Conservation (phyloP, 2,329 filamentous ascomycete genomes). For the Metarhizium anisopliae region DNA sequence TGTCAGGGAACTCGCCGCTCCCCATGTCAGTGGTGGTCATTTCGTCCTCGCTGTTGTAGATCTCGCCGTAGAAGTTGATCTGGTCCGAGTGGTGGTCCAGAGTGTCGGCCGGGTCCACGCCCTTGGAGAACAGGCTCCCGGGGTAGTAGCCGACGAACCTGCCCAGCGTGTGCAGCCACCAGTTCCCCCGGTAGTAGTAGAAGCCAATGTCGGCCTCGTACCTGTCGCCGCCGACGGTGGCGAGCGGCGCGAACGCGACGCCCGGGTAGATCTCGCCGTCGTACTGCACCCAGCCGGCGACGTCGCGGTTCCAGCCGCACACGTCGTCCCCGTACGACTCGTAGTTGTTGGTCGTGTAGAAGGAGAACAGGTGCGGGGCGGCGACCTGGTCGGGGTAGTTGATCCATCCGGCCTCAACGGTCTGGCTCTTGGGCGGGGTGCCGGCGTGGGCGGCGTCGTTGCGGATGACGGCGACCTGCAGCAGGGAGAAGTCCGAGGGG, state of each 20-base stretch:
- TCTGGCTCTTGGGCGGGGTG: constrained; percentile 8
- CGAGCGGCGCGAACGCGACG: constrained; percentile 8
- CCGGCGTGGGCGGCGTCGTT: constrained; percentile 6
- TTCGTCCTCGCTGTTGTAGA: constrained; percentile 11
- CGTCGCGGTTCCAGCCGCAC: constrained; percentile 12
- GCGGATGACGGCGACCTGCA: constrained; percentile 12
- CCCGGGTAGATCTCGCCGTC: constrained; percentile 11
- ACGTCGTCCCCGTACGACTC: constrained; percentile 7
- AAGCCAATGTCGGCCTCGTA: constrained; percentile 10
- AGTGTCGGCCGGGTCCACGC: constrained; percentile 4
- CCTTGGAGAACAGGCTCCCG: constrained; percentile 8
- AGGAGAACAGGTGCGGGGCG: constrained; percentile 12
- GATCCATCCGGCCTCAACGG: constrained; percentile 14
- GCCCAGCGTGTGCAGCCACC: constrained; percentile 12
- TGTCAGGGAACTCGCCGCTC: constrained; percentile 13
- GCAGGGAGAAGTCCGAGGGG: constrained; percentile 11
- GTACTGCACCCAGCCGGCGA: constrained; percentile 13
- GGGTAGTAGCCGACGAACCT: constrained; percentile 13
- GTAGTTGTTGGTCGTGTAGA: constrained; percentile 13
- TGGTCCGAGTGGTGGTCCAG: constrained; percentile 6
- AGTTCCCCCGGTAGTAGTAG: constrained; percentile 9
- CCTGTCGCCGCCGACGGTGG: constrained; percentile 9
- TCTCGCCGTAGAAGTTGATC: constrained; percentile 13
- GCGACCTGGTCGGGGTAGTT: constrained; percentile 8
- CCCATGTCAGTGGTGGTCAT: constrained; percentile 14